A percentile compares a stretch with the other conserved stretches of the same genome.
Conservation (phyloP, 306 rosid genomes). For the Potentilla sterilis region DNA sequence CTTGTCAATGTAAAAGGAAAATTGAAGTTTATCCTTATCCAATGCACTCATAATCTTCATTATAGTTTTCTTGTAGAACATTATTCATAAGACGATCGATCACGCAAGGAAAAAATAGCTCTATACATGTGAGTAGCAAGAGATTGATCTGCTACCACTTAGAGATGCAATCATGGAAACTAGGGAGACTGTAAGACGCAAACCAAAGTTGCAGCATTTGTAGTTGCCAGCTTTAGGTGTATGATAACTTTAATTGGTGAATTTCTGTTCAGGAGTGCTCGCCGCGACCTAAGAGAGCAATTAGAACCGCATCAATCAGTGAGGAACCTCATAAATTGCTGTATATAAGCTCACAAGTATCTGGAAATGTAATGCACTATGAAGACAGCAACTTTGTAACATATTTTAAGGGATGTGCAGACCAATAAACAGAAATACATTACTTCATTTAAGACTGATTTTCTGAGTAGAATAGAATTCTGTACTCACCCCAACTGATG, state of each 20-base stretch:
- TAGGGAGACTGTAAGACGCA: slow-evolving; percentile 27
- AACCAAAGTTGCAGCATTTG: slow-evolving; percentile 40
- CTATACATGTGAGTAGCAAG: slow-evolving; percentile 52
- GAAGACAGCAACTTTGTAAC: background rate
- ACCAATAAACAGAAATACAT: background rate
- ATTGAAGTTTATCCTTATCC: slow-evolving; percentile 25
- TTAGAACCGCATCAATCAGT: slow-evolving; percentile 17
- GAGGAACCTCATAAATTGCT: background rate
- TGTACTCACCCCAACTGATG: slow-evolving; percentile 86
- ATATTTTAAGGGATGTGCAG: background rate
- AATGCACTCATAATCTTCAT: slow-evolving; percentile 34
- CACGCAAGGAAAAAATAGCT: slow-evolving; percentile 56
- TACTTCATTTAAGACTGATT: background rate
- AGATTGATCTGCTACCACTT: slow-evolving; percentile 37
- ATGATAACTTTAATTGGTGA: slow-evolving; percentile 41
- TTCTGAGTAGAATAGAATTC: slow-evolving; percentile 2
- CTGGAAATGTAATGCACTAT: background rate
- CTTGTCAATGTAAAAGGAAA: slow-evolving; percentile 17
- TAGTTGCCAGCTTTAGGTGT: slow-evolving; percentile 28
- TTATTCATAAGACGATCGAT: slow-evolving; percentile 40
- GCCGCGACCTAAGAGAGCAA: slow-evolving; percentile 57
- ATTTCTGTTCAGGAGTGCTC: slow-evolving; percentile 71
- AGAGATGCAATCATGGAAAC: slow-evolving; percentile 25
- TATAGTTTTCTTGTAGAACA: slow-evolving; percentile 27
- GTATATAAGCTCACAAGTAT: background rate